Evolutionary conservation across 495 filamentous ascomycete genomes (phyloP).

Genomic region (Penicillium fimorum): DNA sequence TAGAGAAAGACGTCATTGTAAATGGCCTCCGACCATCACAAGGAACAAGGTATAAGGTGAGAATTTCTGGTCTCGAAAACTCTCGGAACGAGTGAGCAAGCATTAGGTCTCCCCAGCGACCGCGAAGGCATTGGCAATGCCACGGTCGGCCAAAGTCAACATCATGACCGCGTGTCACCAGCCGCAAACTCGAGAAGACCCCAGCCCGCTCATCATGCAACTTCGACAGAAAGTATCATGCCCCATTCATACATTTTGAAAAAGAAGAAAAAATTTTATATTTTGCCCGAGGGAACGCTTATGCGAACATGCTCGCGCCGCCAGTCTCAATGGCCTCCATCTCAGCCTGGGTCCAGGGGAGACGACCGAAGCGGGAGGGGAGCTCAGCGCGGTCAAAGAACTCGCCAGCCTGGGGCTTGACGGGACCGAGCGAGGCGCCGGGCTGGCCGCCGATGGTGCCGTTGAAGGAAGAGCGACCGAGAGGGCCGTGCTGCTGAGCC

Average conservation of each 20-base stretch:
- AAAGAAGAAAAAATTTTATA: slow-evolving; percentile 10
- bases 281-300: slow-evolving; percentile 19
- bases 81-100: slow-evolving; percentile 2
- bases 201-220: slow-evolving; percentile 12
- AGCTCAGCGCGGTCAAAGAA: slow-evolving; percentile 89
- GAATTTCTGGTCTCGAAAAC: slow-evolving; percentile 2
- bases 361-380: slow-evolving; percentile 74
- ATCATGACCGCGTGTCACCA: slow-evolving; percentile 8
- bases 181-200: slow-evolving; percentile 6
- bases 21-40: background rate
- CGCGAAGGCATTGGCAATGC: background rate
- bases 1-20: slow-evolving; percentile 4
- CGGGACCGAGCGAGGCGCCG: slow-evolving; percentile 66
- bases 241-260: slow-evolving; percentile 22
- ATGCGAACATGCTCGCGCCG: slow-evolving; percentile 68
- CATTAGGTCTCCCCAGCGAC: slow-evolving; percentile 4
- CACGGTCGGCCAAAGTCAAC: slow-evolving; percentile 12
- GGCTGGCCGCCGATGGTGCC: slow-evolving; percentile 62
- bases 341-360: slow-evolving; percentile 70
- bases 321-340: slow-evolving; percentile 95
- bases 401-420: slow-evolving; percentile 68
- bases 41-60: slow-evolving; percentile 10
- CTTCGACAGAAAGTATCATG: slow-evolving; percentile 26
- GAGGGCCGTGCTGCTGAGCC: slow-evolving; percentile 91
- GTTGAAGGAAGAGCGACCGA: slow-evolving; percentile 49